Evolutionary conservation across 2,329 filamentous ascomycete genomes (phyloP).

Genomic region (Colletotrichum nymphaeae): DNA sequence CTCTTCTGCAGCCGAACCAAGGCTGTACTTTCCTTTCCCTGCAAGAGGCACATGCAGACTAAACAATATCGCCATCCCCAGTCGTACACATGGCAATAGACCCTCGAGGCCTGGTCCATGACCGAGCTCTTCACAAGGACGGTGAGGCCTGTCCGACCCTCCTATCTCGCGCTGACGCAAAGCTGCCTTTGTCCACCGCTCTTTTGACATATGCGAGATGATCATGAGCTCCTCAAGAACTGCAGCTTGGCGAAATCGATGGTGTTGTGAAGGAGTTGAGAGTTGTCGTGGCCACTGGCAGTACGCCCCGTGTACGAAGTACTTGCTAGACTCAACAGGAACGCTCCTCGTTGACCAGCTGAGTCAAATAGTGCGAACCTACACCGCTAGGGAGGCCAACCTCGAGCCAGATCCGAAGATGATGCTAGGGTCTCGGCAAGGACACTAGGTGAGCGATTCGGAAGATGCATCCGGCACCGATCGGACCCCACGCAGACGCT

Average conservation of each 20-base stretch:
- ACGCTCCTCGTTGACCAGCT: constrained; percentile 29
- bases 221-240: constrained; percentile 28
- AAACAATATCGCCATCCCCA: constrained; percentile 20
- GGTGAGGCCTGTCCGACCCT: constrained; percentile 28
- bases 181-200: constrained; percentile 32
- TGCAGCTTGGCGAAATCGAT: constrained; percentile 24
- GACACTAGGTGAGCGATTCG: constrained; percentile 31
- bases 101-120: constrained; percentile 26
- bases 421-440: constrained; percentile 27
- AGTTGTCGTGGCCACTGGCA: constrained; percentile 16
- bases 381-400: constrained; percentile 32
- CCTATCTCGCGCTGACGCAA: not conserved
- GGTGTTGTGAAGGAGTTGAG: constrained; percentile 13
- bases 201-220: constrained; percentile 29
- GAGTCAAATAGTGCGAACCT: constrained; percentile 23
- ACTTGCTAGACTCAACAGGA: constrained; percentile 28
- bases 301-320: constrained; percentile 25
- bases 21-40: constrained; percentile 34
- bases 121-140: constrained; percentile 19
- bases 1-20: constrained; percentile 21
- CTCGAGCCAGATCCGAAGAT: constrained; percentile 21
- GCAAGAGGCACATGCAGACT: constrained; percentile 24
- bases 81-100: constrained; percentile 21
- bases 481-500: constrained; percentile 21
- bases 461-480: constrained; percentile 24